Percentiles rank a stretch among this genome's conserved stretches.
Conservation (phyloP, 139 green algal genomes). For the Yamagishiella unicocca region DNA sequence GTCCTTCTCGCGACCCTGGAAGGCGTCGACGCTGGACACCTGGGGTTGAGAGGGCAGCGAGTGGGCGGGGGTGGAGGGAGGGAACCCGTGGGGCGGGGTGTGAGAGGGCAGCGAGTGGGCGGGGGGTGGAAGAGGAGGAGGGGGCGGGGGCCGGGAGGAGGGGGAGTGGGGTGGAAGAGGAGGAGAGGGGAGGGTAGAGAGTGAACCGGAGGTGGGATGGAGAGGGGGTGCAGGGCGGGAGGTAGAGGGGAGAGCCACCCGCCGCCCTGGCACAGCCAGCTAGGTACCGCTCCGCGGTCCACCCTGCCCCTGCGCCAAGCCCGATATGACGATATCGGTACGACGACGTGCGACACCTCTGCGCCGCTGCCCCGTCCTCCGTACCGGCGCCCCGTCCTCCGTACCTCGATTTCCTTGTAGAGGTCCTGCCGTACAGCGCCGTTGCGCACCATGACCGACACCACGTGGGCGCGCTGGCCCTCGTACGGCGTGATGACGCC, state of each 20-base stretch:
- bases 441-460: constrained; percentile 82
- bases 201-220: not conserved
- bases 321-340: no score
- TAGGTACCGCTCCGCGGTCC: no score
- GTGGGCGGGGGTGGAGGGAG: not conserved
- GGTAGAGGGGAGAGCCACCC: no score
- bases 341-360: no score
- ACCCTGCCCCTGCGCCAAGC: no score
- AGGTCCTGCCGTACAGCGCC: constrained; percentile 87
- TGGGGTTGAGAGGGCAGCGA: constrained; percentile 24
- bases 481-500: constrained; percentile 99
- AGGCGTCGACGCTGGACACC: constrained; percentile 87
- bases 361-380: not conserved
- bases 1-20: constrained; percentile 98
- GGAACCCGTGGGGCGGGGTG: not conserved
- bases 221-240: no score
- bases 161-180: not conserved
- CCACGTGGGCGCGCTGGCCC: constrained; percentile 94
- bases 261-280: no score
- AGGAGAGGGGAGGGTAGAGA: not conserved
- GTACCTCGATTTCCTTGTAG: constrained; percentile 90
- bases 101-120: no score
- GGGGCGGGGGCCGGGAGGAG: no score
- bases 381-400: not conserved
- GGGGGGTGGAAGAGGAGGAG: no score